Base-by-base conservation (phyloP, 192 early-diverging fungal genomes). In the Martensiomyces pterosporus region DNA sequence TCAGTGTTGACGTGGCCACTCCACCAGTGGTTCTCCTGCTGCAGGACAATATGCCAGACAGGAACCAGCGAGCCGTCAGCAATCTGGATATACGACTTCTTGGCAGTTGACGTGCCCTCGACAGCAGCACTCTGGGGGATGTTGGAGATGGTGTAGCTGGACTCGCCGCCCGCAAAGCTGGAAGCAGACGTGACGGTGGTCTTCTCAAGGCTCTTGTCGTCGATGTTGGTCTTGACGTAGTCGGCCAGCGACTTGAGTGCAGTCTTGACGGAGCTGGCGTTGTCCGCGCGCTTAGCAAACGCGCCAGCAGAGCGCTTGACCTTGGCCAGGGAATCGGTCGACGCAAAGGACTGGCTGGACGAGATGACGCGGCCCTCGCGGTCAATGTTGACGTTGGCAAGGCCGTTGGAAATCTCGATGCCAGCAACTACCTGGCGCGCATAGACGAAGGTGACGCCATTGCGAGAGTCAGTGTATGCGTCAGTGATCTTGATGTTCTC, bases 151-250 rank as follows among this genome's bases (percentile, higher is more conserved):
- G 29, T n/a, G 39, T 41, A 60, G 6, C 23, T 24, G 3, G 46
- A 22, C 17, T 24, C 47, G 9, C 47, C 49, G 10, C 36, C 21
- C 16, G 27, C 27, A 18, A 33, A 24, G 19, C 52, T 49, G 2
- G 91, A 88, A 13, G 82, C 78, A 16, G 82, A 67, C 24, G 82
- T 82, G 49, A 80, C 83, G 18, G 81, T 83, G n/a, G 90, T 66
- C 22, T 88, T 62, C 17, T 63, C 47, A 32, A 83, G 82, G 19
- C 67, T 35, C 6, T 47, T 43, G 41, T 83, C 83, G 35, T 88
- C 60, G 55, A 91, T 87, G 55, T 85, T 71, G 47, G 85, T 88
- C 38, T 81, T 85, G 56, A 90, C 84, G 35, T 79, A 85, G 60
- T 89, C 89, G 19, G 79, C 65, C 7, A 94, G 54, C 14, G 36